Percentiles rank a stretch among this genome's conserved stretches.
Evolutionary conservation across 163 green algal genomes (phyloP).

Genomic region (Scenedesmus sp.): DNA sequence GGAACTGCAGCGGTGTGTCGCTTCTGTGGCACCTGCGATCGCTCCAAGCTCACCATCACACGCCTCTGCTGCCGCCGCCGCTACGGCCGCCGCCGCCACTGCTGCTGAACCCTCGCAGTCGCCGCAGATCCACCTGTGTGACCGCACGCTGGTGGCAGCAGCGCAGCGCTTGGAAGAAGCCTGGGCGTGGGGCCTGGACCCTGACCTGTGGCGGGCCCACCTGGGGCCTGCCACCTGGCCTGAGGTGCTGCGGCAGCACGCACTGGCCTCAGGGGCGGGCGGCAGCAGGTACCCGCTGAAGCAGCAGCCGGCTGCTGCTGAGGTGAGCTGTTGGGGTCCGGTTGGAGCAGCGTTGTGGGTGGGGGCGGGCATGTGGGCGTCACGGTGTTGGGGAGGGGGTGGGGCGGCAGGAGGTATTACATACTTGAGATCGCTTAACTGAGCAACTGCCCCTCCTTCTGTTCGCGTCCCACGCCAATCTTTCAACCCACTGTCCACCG

Average conservation of each 20-base stretch:
- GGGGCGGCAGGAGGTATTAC: not conserved
- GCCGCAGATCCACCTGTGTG: conserved; percentile 60
- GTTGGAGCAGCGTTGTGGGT: not conserved
- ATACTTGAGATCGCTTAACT: too few species aligned
- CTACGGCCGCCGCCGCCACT: not conserved
- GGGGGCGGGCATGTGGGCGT: too few species aligned
- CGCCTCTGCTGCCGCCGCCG: not conserved
- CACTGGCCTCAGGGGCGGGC: conserved; percentile 65
- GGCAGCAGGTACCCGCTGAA: conserved; percentile 30
- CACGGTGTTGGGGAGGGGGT: not conserved
- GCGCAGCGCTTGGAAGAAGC: conserved; percentile 84
- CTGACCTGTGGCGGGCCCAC: conserved; percentile 92
- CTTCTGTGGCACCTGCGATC: not conserved
- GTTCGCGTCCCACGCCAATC: too few species aligned
- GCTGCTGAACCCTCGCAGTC: not conserved
- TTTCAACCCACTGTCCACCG: not conserved
- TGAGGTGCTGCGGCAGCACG: conserved; percentile 92
- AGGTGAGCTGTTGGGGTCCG: not conserved
- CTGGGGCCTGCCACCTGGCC: conserved; percentile 93
- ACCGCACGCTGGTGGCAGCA: conserved; percentile 68
- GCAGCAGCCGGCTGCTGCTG: not conserved
- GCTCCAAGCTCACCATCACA: not conserved
- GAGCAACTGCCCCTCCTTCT: too few species aligned
- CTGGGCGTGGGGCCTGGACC: conserved; percentile 94
- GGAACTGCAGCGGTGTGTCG: too few species aligned